Evolutionary conservation across 495 filamentous ascomycete genomes (phyloP).

Genomic region (Aspergillus sclerotiicarbonarius): DNA sequence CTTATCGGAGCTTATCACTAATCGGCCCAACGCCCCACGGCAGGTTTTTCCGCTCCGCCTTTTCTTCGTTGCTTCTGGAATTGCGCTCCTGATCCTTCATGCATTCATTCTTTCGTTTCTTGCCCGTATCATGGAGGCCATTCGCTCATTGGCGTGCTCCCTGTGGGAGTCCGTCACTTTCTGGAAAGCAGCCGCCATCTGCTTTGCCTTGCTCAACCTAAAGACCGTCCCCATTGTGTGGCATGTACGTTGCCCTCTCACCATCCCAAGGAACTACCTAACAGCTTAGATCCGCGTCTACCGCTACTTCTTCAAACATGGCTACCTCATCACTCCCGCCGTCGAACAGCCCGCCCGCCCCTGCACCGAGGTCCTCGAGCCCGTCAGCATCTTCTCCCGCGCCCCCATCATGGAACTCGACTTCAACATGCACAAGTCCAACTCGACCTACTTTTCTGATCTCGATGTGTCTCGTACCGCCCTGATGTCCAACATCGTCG

Average conservation of each 20-base stretch:
- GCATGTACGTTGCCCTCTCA: conserved; percentile 46
- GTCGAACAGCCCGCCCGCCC: conserved; percentile 16
- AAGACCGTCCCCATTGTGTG: conserved; percentile 53
- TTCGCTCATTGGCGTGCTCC: conserved; percentile 8
- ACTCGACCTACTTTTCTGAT: conserved; percentile 82
- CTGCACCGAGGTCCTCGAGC: conserved; percentile 38
- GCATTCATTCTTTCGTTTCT: neutral
- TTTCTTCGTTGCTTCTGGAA: neutral
- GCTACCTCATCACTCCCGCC: conserved; percentile 24
- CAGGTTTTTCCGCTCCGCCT: neutral
- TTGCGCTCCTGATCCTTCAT: neutral
- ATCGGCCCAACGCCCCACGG: neutral
- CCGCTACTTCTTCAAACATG: conserved; percentile 26
- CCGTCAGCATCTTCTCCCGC: conserved; percentile 47
- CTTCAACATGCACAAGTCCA: conserved; percentile 83
- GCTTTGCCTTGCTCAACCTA: conserved; percentile 50
- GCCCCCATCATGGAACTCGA: conserved; percentile 66
- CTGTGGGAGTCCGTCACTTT: conserved; percentile 19
- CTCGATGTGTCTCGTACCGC: conserved; percentile 70
- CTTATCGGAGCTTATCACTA: neutral
- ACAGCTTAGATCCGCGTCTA: conserved; percentile 20
- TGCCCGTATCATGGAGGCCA: conserved; percentile 13
- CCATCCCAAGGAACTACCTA: neutral
- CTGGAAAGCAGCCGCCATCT: conserved; percentile 45
- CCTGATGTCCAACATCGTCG: conserved; percentile 50